Base-by-base conservation (phyloP, 2,329 filamentous ascomycete genomes). In the Hypoxylon sp. region DNA sequence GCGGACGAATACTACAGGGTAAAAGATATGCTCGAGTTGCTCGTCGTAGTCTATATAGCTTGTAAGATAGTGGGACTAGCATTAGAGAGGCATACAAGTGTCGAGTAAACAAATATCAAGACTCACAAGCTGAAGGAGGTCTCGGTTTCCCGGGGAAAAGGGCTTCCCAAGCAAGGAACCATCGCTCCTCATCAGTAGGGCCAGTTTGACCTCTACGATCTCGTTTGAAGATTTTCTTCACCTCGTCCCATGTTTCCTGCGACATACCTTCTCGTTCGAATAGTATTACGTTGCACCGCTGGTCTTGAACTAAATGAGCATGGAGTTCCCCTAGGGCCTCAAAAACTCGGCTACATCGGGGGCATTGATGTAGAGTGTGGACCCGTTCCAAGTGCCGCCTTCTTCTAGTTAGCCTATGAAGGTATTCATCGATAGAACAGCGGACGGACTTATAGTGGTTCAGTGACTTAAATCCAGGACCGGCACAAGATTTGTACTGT, bases 371-470 rank as follows among this genome's bases (percentile, higher is more conserved):
- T 21, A 50, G 21, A 12, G 53, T 51, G 12, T 65, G 56, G 3
- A 47, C 32, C 19, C 59, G 50, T 34, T 56, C 46, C 39, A 60
- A 25, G 25, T 63, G 59, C 8, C 50, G 59, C 34, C 54, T 63
- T 55, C 53, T 14, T 41, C 2, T 12, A 45, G 21, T 59, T 23
- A 63, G 57, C 16, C 27, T 52, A 37, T n/a, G 12, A 1, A 25
- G n/a, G 11, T 29, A 41, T 16, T 51, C n/a, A 34, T 16, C 7
- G 1, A 32, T 32, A n/a, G 5, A 7, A 8, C 9, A 19, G 23
- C 11, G n/a, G 7, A 52, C 61, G 12, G 5, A 64, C 61, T 64
- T 64, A 16, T 64, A 64, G 12, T 64, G 61, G 12, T 61, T 65
- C 5, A 65, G 23, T 11, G 21, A n/a, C n/a, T 41, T 25, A 9